These are phyloP conservation scores for Monosiga brevicollis DNA, from an alignment of 78 protist species.

Conservation along the genomic window DNA sequence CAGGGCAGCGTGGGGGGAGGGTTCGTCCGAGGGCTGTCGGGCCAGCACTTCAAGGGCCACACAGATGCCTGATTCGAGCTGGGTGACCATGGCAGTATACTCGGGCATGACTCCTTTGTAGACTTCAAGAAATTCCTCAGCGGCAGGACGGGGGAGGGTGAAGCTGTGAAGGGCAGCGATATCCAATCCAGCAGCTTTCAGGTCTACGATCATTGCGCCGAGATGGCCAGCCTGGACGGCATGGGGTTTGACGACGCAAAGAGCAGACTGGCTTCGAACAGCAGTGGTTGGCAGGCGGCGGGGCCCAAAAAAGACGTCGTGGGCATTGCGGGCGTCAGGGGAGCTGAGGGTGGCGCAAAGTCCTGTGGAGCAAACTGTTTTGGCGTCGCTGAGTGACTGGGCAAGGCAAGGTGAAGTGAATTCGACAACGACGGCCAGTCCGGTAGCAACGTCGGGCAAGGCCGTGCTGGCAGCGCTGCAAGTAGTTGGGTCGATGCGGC, in stretches of 20 bases:
- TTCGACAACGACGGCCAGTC: too few species aligned
- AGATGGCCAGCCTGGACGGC: slow-evolving; percentile 9
- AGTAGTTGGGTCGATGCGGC: too few species aligned
- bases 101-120: slow-evolving; percentile 53
- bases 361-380: too few species aligned
- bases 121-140: slow-evolving; percentile 73
- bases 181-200: slow-evolving; percentile 23
- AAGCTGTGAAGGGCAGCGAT: slow-evolving; percentile 9
- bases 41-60: slow-evolving; percentile 35
- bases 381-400: too few species aligned
- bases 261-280: too few species aligned
- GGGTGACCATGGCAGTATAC: slow-evolving; percentile 19
- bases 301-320: too few species aligned
- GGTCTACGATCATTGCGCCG: slow-evolving; percentile 11
- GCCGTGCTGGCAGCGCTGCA: too few species aligned
- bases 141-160: slow-evolving; percentile 7
- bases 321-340: too few species aligned
- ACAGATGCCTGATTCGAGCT: slow-evolving; percentile 9
- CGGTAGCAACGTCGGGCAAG: too few species aligned
- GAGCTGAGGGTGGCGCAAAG: too few species aligned
- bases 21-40: not conserved
- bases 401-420: too few species aligned
- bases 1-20: not conserved
- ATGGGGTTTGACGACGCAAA: slow-evolving; percentile 40
- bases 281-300: too few species aligned